Conservation (phyloP, 2,329 filamentous ascomycete species). For the Ascochyta clinopodiicola region DNA sequence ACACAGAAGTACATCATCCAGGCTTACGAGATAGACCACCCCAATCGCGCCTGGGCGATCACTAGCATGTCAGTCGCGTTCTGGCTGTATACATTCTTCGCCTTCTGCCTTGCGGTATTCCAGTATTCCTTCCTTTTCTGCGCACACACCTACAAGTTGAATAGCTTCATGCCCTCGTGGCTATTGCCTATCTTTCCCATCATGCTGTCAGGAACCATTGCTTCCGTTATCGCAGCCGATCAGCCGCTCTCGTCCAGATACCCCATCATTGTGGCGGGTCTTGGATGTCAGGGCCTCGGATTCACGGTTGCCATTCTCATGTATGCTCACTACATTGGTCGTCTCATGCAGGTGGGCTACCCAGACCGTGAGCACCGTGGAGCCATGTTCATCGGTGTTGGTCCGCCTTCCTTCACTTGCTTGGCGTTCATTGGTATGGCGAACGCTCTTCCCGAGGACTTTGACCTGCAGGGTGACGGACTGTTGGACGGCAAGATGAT, state of each 20-base stretch:
- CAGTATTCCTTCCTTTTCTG: constrained; percentile 72
- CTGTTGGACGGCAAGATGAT: constrained; percentile 54
- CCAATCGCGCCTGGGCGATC: constrained; percentile 51
- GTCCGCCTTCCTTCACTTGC: constrained; percentile 74
- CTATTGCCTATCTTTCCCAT: constrained; percentile 76
- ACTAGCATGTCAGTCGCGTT: constrained; percentile 50
- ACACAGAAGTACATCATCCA: constrained; percentile 49
- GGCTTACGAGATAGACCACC: constrained; percentile 44
- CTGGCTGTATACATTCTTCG: constrained; percentile 53
- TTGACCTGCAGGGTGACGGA: constrained; percentile 56
- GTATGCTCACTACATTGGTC: constrained; percentile 74
- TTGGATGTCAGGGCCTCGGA: constrained; percentile 74
- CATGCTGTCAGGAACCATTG: constrained; percentile 76
- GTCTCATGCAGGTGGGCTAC: constrained; percentile 72
- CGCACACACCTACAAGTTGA: constrained; percentile 63
- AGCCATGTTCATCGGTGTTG: constrained; percentile 78
- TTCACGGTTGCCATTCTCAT: constrained; percentile 73
- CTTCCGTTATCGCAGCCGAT: constrained; percentile 66
- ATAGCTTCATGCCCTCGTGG: constrained; percentile 77
- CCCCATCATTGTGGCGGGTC: constrained; percentile 69
- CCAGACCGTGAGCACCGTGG: constrained; percentile 69
- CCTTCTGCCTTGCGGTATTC: constrained; percentile 50
- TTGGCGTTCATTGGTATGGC: constrained; percentile 74
- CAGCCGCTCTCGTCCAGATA: constrained; percentile 65
- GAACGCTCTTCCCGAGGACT: constrained; percentile 56